A percentile compares a stretch with the other conserved stretches of the same genome.
Conservation (phyloP, 148 eudicot genomes). For the Rhododendron williamsianum region DNA sequence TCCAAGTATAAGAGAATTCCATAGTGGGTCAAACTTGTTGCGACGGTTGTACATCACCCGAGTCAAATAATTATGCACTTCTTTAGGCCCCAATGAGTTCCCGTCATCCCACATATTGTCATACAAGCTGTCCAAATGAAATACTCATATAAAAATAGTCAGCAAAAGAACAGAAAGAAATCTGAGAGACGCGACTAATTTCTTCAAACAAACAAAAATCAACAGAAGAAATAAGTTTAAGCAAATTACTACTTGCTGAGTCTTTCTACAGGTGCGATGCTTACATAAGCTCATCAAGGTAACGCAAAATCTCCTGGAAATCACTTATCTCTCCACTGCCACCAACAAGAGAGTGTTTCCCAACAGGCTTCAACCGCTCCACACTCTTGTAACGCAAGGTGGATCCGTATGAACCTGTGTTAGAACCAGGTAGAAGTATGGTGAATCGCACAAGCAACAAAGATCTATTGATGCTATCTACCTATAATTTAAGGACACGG, state of each 20-base stretch:
- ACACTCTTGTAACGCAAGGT: constrained; percentile 91
- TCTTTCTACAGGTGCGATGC: constrained; percentile 14
- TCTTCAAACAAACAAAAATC: background rate
- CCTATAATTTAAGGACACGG: background rate
- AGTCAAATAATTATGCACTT: constrained; percentile 79
- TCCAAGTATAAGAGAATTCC: constrained; percentile 97
- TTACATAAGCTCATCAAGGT: constrained; percentile 88
- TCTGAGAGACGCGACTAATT: background rate
- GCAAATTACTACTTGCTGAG: background rate
- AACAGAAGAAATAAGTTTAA: background rate
- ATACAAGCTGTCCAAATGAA: constrained; percentile 43
- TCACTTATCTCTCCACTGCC: constrained; percentile 97
- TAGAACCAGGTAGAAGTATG: background rate
- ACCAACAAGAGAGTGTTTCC: constrained; percentile 89
- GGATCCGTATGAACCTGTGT: constrained; percentile 88
- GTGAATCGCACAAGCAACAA: background rate
- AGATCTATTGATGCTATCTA: background rate
- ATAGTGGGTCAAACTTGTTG: constrained; percentile 87
- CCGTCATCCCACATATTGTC: constrained; percentile 99
- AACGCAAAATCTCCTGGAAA: constrained; percentile 78
- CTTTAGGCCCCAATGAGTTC: constrained; percentile 90
- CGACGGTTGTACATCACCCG: constrained; percentile 92
- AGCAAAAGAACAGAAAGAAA: background rate
- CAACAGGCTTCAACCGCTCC: constrained; percentile 79
- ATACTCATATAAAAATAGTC: constrained; percentile 1